These are phyloP conservation scores for Fusarium sp. DNA, from an alignment of 2,329 filamentous ascomycete species.

Conservation along the genomic window DNA sequence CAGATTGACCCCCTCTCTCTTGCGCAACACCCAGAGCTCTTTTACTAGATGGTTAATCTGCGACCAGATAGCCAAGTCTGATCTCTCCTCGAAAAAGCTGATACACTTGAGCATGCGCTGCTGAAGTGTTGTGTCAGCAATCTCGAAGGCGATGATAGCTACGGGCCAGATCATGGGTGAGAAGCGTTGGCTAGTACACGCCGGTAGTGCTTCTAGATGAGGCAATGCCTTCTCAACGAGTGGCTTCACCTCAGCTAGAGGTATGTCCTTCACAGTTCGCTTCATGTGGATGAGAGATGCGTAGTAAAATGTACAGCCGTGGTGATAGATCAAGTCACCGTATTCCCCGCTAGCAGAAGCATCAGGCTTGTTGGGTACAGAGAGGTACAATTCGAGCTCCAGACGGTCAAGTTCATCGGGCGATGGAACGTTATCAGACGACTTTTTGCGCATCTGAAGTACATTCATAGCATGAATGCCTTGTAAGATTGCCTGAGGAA, in stretches of 20 bases:
- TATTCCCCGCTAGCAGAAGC: constrained; percentile 30
- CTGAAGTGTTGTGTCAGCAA: constrained; percentile 25
- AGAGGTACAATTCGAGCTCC: constrained; percentile 43
- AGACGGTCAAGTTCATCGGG: constrained; percentile 38
- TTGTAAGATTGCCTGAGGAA: constrained; percentile 44
- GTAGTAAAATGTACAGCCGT: constrained; percentile 47
- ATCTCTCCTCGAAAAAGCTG: constrained; percentile 31
- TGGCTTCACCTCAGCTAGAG: constrained; percentile 42
- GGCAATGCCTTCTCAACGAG: constrained; percentile 44
- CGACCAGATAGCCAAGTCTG: constrained; percentile 42
- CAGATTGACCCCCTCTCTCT: constrained; percentile 29
- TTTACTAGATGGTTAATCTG: constrained; percentile 37
- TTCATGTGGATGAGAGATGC: constrained; percentile 47
- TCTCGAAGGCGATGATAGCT: constrained; percentile 45
- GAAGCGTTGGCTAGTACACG: constrained; percentile 34
- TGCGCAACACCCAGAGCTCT: constrained; percentile 43
- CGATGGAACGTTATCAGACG: constrained; percentile 10
- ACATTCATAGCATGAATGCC: constrained; percentile 43
- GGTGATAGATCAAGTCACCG: constrained; percentile 44
- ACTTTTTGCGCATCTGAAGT: constrained; percentile 35
- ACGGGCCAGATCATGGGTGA: constrained; percentile 48
- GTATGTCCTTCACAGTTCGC: constrained; percentile 42
- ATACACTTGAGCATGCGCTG: constrained; percentile 44
- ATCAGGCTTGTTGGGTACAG: constrained; percentile 36
- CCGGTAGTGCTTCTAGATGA: constrained; percentile 40